Evolutionary conservation across 2,329 filamentous ascomycete species (phyloP), one percentile per base, ranked within the genome.

Genomic region (Byssothecium circinans): DNA sequence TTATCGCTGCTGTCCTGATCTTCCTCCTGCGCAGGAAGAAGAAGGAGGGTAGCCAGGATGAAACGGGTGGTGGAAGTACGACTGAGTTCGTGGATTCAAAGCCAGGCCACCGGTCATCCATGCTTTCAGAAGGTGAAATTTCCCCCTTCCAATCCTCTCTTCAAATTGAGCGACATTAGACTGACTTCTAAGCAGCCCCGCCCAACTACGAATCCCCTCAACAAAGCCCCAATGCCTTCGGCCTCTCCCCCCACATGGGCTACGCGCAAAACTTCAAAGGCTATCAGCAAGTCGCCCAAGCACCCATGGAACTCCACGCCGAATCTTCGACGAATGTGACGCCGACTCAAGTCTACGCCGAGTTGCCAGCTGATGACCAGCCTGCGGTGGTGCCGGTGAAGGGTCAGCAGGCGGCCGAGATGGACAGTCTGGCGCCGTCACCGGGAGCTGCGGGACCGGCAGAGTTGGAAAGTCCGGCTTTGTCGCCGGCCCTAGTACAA

Each of bases 1-100:
- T 66, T 22, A 51, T 65, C n/a, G 59, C 65, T 17, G 57, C 54
- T n/a, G 19, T 60, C 2, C 20, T 67, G 2, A 49, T 62, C 25
- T 62, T 63, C 45, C 54, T 59, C 34, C 42, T 63, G 15, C 51
- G 58, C 25, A 60, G 57, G 17, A 56, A 49, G 44, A 54, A 53
- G 30, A 60, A 49, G 33, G 58, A 42, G 32, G 44, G 45, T 3
- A 51, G 49, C 22, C 38, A 52, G 23, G 42, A 49, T n/a, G 15
- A 33, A 18, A 11, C 40, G 2, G 27, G 43, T 15, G 34, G 40
- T n/a, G 43, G 52, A 5, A 37, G 41, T 22, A 50, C 47, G 10
- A 23, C 45, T 56, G 49, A 48, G 2, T 18, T 20, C 20, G 18
- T 2, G 7, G 40, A 42, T 14, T 23, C 54, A 6, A 53, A 56